These are phyloP conservation scores for Talaromyces thailandensis DNA, from an alignment of 495 filamentous ascomycete species.

Conservation along the genomic window DNA sequence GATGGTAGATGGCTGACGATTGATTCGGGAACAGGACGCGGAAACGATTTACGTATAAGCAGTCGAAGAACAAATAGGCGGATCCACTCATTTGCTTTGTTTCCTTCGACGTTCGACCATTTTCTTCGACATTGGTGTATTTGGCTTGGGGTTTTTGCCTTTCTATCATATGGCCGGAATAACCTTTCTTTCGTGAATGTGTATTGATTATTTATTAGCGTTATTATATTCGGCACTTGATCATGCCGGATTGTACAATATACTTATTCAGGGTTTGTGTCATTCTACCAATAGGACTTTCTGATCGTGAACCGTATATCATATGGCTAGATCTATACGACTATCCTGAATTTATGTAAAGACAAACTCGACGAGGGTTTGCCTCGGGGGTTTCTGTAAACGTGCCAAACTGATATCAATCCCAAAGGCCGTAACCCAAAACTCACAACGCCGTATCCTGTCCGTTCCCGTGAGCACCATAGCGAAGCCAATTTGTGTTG, in stretches of 20 bases:
- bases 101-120: slow-evolving; percentile 7
- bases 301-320: background rate
- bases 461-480: background rate
- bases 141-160: background rate
- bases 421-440: background rate
- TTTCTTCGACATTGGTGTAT: slow-evolving; percentile 5
- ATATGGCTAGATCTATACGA: background rate
- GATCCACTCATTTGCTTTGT: slow-evolving; percentile 1
- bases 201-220: slow-evolving; percentile 1
- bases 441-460: background rate
- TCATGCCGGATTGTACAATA: slow-evolving; percentile 9
- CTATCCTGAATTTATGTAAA: background rate
- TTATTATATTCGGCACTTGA: background rate
- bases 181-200: background rate
- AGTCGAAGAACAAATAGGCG: slow-evolving; percentile 64
- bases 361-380: background rate
- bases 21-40: slow-evolving; percentile 55
- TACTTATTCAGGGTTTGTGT: background rate
- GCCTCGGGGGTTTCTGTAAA: background rate
- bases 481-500: background rate
- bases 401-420: background rate
- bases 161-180: background rate
- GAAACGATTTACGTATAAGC: slow-evolving; percentile 75
- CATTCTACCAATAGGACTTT: background rate
- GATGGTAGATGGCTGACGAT: background rate